Percentiles rank a stretch among this genome's conserved stretches.
phyloP scores from a whole-genome alignment of 306 rosid species.

The Lathyrus sativus region DNA sequence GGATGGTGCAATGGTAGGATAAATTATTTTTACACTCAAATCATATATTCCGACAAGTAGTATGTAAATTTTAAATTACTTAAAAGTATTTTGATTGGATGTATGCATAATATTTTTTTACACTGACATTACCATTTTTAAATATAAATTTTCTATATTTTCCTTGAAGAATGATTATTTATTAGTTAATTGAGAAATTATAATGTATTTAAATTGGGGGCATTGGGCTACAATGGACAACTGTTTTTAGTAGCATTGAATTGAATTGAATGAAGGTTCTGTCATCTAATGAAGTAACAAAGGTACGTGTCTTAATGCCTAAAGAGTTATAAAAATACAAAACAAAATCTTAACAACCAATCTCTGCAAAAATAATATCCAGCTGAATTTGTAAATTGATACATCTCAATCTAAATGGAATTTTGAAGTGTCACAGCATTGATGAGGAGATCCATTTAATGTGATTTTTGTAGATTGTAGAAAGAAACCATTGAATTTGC shows the following conservation, averaged over 20 bases:
- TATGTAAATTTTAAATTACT: no score
- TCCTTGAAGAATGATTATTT: not conserved
- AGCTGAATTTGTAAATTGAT: constrained; percentile 7
- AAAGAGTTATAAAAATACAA: constrained; percentile 7
- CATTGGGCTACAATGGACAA: not conserved
- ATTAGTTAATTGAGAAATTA: not conserved
- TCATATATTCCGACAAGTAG: no score
- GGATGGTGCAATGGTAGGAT: no score
- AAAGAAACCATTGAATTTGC: constrained; percentile 32
- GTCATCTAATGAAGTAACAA: constrained; percentile 1
- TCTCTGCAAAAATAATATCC: constrained; percentile 11
- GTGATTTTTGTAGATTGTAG: constrained; percentile 10
- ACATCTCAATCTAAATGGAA: constrained; percentile 25
- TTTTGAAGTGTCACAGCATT: constrained; percentile 17
- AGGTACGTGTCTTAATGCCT: not conserved
- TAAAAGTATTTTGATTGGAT: no score
- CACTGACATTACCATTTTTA: no score
- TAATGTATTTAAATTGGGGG: not conserved
- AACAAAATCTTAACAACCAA: constrained; percentile 18
- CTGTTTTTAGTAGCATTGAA: not conserved
- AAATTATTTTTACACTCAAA: no score
- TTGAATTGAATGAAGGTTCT: not conserved
- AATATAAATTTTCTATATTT: not conserved
- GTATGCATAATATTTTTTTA: no score
- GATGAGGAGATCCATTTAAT: constrained; percentile 33